A percentile compares a stretch with the other conserved stretches of the same genome.
Conservation (phyloP, 2,329 filamentous ascomycete genomes). For the Gaeumannomyces sp. region DNA sequence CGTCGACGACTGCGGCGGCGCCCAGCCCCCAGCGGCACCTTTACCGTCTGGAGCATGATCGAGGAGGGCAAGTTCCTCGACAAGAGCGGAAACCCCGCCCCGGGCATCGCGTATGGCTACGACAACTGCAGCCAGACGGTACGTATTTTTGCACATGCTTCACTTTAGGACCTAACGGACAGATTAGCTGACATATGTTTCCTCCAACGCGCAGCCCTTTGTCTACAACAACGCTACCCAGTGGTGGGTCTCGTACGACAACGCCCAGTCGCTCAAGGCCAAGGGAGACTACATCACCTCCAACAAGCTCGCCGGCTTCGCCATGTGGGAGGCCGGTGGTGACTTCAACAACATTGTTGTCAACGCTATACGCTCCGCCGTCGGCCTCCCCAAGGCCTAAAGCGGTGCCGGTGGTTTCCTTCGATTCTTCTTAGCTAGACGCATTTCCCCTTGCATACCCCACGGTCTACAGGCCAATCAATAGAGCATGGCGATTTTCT, state of each 20-base stretch:
- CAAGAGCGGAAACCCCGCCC: constrained; percentile 11
- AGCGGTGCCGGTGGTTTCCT: not conserved
- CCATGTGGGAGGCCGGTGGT: constrained; percentile 15
- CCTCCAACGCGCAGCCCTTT: constrained; percentile 9
- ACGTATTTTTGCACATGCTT: constrained; percentile 3
- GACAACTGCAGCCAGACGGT: constrained; percentile 16
- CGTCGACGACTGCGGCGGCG: constrained; percentile 13
- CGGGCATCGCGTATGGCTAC: constrained; percentile 10
- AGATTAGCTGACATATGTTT: not conserved
- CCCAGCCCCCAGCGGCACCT: constrained; percentile 15
- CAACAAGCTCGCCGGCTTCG: constrained; percentile 14
- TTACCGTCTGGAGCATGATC: constrained; percentile 14
- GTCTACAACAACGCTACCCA: constrained; percentile 12
- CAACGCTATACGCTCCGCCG: constrained; percentile 6
- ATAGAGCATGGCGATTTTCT: not conserved
- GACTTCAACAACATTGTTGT: constrained; percentile 17
- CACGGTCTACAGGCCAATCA: not conserved
- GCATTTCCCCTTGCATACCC: not conserved
- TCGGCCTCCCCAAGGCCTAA: constrained; percentile 6
- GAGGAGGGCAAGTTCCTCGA: constrained; percentile 15
- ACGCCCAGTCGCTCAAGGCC: constrained; percentile 12
- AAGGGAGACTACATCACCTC: constrained; percentile 15
- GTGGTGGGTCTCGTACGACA: constrained; percentile 16
- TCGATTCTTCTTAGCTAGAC: not conserved
- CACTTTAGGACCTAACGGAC: too few relatives aligned